These are phyloP conservation scores for Phytophthora megakarya DNA, from an alignment of 352 stramenopile species.

Conservation along the genomic window DNA sequence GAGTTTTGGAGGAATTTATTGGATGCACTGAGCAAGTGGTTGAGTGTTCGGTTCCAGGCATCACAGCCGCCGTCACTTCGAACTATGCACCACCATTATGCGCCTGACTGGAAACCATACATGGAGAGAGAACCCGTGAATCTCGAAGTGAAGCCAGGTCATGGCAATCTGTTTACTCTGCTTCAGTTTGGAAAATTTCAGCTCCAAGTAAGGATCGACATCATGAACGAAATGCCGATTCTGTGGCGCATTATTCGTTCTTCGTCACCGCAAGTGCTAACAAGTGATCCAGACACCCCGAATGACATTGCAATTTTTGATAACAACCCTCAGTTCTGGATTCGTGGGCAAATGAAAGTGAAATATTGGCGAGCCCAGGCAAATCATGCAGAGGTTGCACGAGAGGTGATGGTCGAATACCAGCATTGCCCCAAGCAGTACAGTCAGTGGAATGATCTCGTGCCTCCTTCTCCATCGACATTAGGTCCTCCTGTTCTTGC, in stretches of 20 bases:
- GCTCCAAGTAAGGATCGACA: slow-evolving; percentile 53
- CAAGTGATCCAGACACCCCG: slow-evolving; percentile 19
- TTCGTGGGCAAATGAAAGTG: slow-evolving; percentile 46
- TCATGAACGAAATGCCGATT: slow-evolving; percentile 41
- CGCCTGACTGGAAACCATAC: slow-evolving; percentile 44
- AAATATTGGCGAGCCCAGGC: slow-evolving; percentile 35
- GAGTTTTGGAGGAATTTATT: slow-evolving; percentile 61
- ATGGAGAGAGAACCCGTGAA: slow-evolving; percentile 31
- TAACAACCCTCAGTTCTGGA: slow-evolving; percentile 37
- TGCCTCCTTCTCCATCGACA: slow-evolving; percentile 22
- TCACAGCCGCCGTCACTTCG: slow-evolving; percentile 42
- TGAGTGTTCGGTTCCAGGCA: slow-evolving; percentile 27
- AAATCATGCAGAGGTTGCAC: slow-evolving; percentile 14
- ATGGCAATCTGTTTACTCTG: slow-evolving; percentile 31
- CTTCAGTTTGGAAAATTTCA: slow-evolving; percentile 44
- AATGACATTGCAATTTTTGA: slow-evolving; percentile 12
- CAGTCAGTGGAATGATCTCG: slow-evolving; percentile 37
- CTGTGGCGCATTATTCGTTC: slow-evolving; percentile 51
- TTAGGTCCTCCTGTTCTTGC: slow-evolving; percentile 11
- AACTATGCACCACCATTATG: slow-evolving; percentile 53
- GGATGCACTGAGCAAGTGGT: slow-evolving; percentile 30
- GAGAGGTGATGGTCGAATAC: slow-evolving; percentile 41
- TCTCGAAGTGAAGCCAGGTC: slow-evolving; percentile 15
- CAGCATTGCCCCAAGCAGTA: slow-evolving; percentile 40
- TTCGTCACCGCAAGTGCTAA: slow-evolving; percentile 24